Percentiles rank a stretch among this genome's conserved stretches.
Conservation (phyloP, 495 filamentous ascomycete species). For the Lasiosphaeria hispida region DNA sequence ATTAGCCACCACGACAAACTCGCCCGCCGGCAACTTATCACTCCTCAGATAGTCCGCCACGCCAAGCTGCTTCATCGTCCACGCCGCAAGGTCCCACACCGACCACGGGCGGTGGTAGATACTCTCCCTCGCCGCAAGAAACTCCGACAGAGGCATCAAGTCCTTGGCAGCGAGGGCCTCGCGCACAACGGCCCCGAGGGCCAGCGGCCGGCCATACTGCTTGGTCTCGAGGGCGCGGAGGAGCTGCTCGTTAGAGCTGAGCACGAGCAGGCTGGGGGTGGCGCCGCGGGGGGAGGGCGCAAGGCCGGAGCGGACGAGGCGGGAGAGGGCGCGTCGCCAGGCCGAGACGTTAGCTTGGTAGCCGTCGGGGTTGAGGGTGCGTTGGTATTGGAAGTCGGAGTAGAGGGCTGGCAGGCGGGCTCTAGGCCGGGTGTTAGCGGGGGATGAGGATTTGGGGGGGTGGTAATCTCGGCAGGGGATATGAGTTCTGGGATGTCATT, state of each 20-base stretch:
- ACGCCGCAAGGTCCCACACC: slow-evolving; percentile 60
- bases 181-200: slow-evolving; percentile 72
- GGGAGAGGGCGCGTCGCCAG: slow-evolving; percentile 73
- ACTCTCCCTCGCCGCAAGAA: slow-evolving; percentile 56
- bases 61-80: slow-evolving; percentile 72
- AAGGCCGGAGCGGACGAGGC: slow-evolving; percentile 62
- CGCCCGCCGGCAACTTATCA: slow-evolving; percentile 48
- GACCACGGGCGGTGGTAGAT: slow-evolving; percentile 59
- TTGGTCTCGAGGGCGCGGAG: slow-evolving; percentile 67
- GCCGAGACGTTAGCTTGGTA: slow-evolving; percentile 81
- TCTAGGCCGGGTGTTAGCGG: slow-evolving; percentile 43
- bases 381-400: slow-evolving; percentile 82
- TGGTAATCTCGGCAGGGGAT: neutral
- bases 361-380: slow-evolving; percentile 83
- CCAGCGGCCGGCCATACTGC: slow-evolving; percentile 82
- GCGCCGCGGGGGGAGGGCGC: slow-evolving; percentile 45
- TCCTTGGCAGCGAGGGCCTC: slow-evolving; percentile 68
- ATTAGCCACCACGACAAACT: slow-evolving; percentile 60
- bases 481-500: neutral
- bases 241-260: slow-evolving; percentile 68
- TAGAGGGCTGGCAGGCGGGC: slow-evolving; percentile 88
- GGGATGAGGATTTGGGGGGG: neutral
- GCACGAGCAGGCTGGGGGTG: slow-evolving; percentile 51
- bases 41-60: slow-evolving; percentile 45
- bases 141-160: slow-evolving; percentile 66